Evolutionary conservation across 2,329 filamentous ascomycete species (phyloP), one percentile per base, ranked within the genome.

Genomic region (Fusarium sp.): DNA sequence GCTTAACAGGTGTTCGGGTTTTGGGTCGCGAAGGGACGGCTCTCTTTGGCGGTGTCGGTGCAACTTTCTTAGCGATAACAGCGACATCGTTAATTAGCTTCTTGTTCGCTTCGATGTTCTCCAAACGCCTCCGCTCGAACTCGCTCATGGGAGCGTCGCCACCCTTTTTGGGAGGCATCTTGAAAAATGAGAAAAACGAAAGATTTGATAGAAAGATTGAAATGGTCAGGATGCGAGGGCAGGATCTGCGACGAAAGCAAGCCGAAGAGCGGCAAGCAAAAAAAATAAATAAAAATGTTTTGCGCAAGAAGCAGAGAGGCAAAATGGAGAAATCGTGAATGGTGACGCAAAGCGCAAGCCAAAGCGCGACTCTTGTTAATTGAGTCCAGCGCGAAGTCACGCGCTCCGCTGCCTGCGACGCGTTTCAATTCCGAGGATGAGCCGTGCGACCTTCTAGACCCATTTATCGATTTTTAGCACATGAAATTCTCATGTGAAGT

Each of bases 91-190:
- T 92, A 0, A 97, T 80, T 0, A 97, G 77, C 0, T 91, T 92
- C 78, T 95, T 91, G 72, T 97, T 96, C 55, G 92, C 90, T 0
- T 91, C 92, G 40, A 97, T 97, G 71, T 97, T 97, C 64, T 94
- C 93, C 16, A 93, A 87, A 1, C 94, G 87, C 71, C 92, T 89
- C 73, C 90, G 89, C 83, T 97, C 94, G 79, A 97, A 97, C 38
- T 93, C 92, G 79, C 92, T 97, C 72, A 97, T 82, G 36, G 73
- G 85, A 23, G 72, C 75, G 15, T 79, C 78, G 5, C 13, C 20
- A 40, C 83, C 80, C 23, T 78, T 81, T 16, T 80, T 79, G 3
- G 81, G 76, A 3, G 85, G 78, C 85, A 89, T 61, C 12, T 45
- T 33, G 18, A 20, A 9, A 20, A 36, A 6, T 28, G 20, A n/a